Conservation (phyloP, 768 basidiomycete species). For the Thelephora aurantiotincta region DNA sequence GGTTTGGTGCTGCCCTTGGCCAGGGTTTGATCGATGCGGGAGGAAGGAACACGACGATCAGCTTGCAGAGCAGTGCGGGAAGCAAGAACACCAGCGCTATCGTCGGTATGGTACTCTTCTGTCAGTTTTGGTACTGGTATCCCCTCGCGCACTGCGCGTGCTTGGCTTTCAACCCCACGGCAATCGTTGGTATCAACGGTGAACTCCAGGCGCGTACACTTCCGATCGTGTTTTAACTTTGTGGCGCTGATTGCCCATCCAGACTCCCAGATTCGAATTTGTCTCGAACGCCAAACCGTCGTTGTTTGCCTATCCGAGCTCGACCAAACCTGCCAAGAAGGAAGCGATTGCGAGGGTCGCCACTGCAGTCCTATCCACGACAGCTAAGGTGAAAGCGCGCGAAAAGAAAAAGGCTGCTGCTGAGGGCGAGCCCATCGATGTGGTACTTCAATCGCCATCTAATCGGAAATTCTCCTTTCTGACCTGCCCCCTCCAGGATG, state of each 20-base stretch:
- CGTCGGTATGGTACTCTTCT: conserved; percentile 96
- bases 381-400: conserved; percentile 91
- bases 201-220: conserved; percentile 55
- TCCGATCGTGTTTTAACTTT: not conserved
- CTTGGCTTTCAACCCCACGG: conserved; percentile 90
- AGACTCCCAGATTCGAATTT: conserved; percentile 93
- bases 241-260: conserved; percentile 1
- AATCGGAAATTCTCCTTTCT: conserved; percentile 7
- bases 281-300: conserved; percentile 83
- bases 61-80: conserved; percentile 83
- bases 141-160: conserved; percentile 89
- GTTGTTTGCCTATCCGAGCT: conserved; percentile 82
- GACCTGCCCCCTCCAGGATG: conserved; percentile 25
- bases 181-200: conserved; percentile 81
- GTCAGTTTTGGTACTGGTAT: conserved; percentile 99
- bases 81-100: conserved; percentile 88
- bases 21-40: conserved; percentile 98
- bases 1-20: conserved; percentile 90
- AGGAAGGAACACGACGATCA: conserved; percentile 91
- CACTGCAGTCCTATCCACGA: conserved; percentile 91
- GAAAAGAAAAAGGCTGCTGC: conserved; percentile 85
- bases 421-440: conserved; percentile 69
- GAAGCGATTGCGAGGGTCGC: conserved; percentile 87
- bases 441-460: conserved; percentile 24
- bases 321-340: conserved; percentile 81